phyloP scores from a whole-genome alignment of 495 filamentous ascomycete genomes.

The Bombardia bombarda region DNA sequence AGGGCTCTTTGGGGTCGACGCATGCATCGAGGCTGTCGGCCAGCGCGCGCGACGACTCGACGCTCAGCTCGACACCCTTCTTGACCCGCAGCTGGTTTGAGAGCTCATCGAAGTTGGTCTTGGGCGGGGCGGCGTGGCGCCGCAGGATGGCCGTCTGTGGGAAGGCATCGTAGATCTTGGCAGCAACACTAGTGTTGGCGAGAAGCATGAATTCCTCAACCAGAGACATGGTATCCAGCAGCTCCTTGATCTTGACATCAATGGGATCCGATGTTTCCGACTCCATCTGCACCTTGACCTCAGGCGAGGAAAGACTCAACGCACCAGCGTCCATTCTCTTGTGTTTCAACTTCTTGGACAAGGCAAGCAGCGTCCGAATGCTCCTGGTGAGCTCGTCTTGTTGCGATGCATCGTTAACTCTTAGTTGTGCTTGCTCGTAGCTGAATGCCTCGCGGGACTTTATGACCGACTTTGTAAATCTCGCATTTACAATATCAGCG shows the following conservation, averaged over 20 bases:
- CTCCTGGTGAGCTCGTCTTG: slow-evolving; percentile 82
- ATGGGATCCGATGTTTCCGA: slow-evolving; percentile 93
- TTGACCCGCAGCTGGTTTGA: slow-evolving; percentile 81
- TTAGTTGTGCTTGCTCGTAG: slow-evolving; percentile 89
- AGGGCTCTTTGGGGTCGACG: slow-evolving; percentile 73
- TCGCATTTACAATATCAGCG: slow-evolving; percentile 70
- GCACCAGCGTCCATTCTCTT: slow-evolving; percentile 96
- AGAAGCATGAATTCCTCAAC: slow-evolving; percentile 99
- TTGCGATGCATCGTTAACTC: slow-evolving; percentile 81
- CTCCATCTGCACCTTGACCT: slow-evolving; percentile 89
- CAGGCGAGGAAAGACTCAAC: slow-evolving; percentile 87
- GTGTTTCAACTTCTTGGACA: slow-evolving; percentile 90
- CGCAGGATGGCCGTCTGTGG: slow-evolving; percentile 92
- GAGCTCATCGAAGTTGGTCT: slow-evolving; percentile 92
- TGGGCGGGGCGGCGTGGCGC: slow-evolving; percentile 83
- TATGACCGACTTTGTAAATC: slow-evolving; percentile 96
- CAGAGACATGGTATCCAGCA: slow-evolving; percentile 92
- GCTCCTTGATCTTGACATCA: slow-evolving; percentile 89
- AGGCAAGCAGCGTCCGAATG: slow-evolving; percentile 77
- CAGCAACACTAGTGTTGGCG: slow-evolving; percentile 88
- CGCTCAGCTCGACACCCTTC: slow-evolving; percentile 65
- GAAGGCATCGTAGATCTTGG: slow-evolving; percentile 80
- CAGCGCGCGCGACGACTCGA: slow-evolving; percentile 80
- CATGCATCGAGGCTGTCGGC: slow-evolving; percentile 86
- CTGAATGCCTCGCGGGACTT: slow-evolving; percentile 96